phyloP scores from a whole-genome alignment of 2,329 filamentous ascomycete genomes.

The Fusarium beomiforme region DNA sequence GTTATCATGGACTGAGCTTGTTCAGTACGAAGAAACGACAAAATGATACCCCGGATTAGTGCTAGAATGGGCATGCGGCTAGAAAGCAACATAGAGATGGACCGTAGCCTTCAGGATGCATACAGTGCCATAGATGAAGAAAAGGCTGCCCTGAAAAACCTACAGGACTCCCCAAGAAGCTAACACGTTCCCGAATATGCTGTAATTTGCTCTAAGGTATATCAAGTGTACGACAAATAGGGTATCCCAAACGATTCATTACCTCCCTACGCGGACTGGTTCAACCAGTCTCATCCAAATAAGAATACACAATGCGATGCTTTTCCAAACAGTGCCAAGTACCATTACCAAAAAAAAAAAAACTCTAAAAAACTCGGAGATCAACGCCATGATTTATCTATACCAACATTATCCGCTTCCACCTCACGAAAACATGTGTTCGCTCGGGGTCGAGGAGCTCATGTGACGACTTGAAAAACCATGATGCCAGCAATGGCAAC shows the following conservation, averaged over 20 bases:
- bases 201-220: neutral
- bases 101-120: neutral
- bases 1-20: neutral
- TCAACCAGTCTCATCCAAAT: neutral
- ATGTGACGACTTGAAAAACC: neutral
- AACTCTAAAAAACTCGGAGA: neutral
- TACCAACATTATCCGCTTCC: neutral
- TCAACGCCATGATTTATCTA: neutral
- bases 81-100: neutral
- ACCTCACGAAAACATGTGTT: neutral
- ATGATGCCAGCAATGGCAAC: constrained; percentile 25
- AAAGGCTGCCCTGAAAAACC: neutral
- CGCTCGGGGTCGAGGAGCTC: neutral
- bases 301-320: constrained; percentile 5
- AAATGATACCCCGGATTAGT: constrained; percentile 36
- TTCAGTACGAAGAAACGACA: constrained; percentile 22
- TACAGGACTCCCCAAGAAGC: neutral
- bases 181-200: neutral
- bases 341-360: neutral
- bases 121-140: neutral
- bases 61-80: neutral
- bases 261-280: neutral
- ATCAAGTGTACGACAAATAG: neutral
- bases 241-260: constrained; percentile 21
- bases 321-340: constrained; percentile 2